These are phyloP conservation scores for Hypoxylon sp. DNA, from an alignment of 2,329 filamentous ascomycete genomes.

Conservation along the genomic window DNA sequence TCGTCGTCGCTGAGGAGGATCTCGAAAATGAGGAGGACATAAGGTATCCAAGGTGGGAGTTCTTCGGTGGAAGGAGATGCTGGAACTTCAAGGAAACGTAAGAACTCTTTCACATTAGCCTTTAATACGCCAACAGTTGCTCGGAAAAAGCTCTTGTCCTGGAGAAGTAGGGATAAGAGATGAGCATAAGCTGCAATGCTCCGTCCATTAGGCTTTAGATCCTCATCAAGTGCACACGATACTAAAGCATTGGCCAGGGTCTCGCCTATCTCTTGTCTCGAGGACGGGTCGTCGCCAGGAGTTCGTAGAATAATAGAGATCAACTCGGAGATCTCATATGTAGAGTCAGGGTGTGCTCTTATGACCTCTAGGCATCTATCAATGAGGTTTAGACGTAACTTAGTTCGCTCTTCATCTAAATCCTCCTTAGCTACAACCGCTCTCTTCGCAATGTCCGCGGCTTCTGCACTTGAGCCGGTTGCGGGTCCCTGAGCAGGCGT, in stretches of 20 bases:
- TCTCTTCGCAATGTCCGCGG: slow-evolving; percentile 37
- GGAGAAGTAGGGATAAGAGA: slow-evolving; percentile 87
- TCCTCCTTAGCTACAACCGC: slow-evolving; percentile 78
- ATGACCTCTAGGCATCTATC: slow-evolving; percentile 93
- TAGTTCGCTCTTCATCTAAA: slow-evolving; percentile 80
- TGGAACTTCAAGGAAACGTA: slow-evolving; percentile 82
- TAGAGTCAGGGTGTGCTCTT: slow-evolving; percentile 87
- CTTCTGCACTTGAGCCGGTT: slow-evolving; percentile 40
- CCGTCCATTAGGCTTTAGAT: slow-evolving; percentile 72
- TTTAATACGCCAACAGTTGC: slow-evolving; percentile 81
- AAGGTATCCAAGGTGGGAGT: slow-evolving; percentile 92
- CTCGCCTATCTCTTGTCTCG: slow-evolving; percentile 80
- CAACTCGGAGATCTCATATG: slow-evolving; percentile 91
- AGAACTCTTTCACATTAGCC: slow-evolving; percentile 81
- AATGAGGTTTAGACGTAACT: slow-evolving; percentile 83
- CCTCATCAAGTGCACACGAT: slow-evolving; percentile 73
- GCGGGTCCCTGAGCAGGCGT: slow-evolving; percentile 45
- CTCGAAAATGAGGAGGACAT: slow-evolving; percentile 91
- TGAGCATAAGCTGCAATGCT: slow-evolving; percentile 91
- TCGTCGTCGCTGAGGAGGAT: slow-evolving; percentile 91
- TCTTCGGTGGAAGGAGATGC: slow-evolving; percentile 79
- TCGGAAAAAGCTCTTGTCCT: slow-evolving; percentile 85
- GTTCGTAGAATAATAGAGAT: slow-evolving; percentile 79
- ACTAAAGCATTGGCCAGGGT: slow-evolving; percentile 89
- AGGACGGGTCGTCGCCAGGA: slow-evolving; percentile 64